Conservation (phyloP, 2,329 filamentous ascomycete genomes). For the Botryosphaeria agaves region DNA sequence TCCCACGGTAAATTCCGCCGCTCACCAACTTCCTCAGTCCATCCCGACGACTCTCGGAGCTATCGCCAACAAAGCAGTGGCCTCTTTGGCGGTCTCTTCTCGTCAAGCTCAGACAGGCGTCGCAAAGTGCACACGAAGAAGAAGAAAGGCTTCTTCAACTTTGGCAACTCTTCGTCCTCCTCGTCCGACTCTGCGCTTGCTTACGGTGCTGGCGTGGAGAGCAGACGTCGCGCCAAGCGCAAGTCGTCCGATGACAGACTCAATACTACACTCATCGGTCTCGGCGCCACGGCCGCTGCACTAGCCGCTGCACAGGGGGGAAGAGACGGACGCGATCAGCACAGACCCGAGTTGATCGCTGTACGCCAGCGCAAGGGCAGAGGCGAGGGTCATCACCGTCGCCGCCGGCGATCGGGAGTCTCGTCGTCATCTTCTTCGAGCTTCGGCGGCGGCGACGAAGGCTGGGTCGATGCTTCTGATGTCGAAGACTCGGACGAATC, state of each 20-base stretch:
- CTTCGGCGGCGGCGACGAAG: conserved; percentile 38
- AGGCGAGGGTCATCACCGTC: conserved; percentile 8
- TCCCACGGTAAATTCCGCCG: conserved; percentile 4
- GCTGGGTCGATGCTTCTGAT: conserved; percentile 42
- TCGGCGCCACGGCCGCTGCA: conserved; percentile 31
- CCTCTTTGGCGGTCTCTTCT: conserved; percentile 14
- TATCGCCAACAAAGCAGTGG: conserved; percentile 7
- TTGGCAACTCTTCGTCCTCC: conserved; percentile 27
- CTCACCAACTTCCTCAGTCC: conserved; percentile 4
- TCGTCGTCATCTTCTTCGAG: conserved; percentile 11
- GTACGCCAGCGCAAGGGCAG: conserved; percentile 14
- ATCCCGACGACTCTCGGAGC: conserved; percentile 4
- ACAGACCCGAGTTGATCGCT: conserved; percentile 15
- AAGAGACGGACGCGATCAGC: conserved; percentile 10
- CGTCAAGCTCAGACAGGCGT: conserved; percentile 7
- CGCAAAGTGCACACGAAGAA: conserved; percentile 15
- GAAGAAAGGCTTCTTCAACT: conserved; percentile 29
- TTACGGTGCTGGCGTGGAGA: conserved; percentile 20
- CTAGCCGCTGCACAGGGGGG: conserved; percentile 23
- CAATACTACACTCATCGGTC: conserved; percentile 26
- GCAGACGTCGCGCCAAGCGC: conserved; percentile 9
- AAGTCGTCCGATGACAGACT: conserved; percentile 27
- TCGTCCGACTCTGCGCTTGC: conserved; percentile 28
- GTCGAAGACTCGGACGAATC: conserved; percentile 33
- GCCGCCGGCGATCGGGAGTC: conserved; percentile 9